Evolutionary conservation across 2,329 filamentous ascomycete species (phyloP).

Genomic region (Neonectria ditissima): DNA sequence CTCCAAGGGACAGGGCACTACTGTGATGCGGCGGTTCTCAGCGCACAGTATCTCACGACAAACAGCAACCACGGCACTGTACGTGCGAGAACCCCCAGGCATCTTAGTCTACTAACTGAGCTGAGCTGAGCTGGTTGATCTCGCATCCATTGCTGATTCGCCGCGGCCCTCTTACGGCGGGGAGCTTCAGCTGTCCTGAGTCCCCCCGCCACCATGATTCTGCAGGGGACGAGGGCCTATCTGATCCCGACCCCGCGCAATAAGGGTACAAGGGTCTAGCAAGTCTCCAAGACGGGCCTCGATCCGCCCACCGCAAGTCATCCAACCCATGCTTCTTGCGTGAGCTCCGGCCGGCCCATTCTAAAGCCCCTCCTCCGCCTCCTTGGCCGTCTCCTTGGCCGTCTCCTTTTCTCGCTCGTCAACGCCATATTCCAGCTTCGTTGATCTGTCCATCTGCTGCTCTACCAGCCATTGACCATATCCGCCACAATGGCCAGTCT

Average conservation of each 20-base stretch:
- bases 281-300: background rate
- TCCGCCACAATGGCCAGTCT: conserved; percentile 62
- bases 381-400: conserved; percentile 4
- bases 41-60: background rate
- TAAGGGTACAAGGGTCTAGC: conserved; percentile 1
- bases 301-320: conserved; percentile 2
- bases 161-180: conserved; percentile 8
- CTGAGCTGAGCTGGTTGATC: conserved; percentile 7
- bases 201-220: conserved; percentile 10
- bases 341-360: background rate
- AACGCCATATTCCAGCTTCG: background rate
- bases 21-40: background rate
- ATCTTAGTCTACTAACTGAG: background rate
- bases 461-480: conserved; percentile 1
- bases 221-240: background rate
- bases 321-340: conserved; percentile 1
- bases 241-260: conserved; percentile 11
- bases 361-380: conserved; percentile 6
- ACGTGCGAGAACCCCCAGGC: conserved; percentile 12
- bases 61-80: background rate
- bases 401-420: background rate
- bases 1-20: background rate
- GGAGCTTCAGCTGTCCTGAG: conserved; percentile 25
- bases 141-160: conserved; percentile 12
- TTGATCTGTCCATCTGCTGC: background rate